These are phyloP conservation scores for Rossbeevera mucosa DNA, from an alignment of 768 basidiomycete species.

Conservation along the genomic window DNA sequence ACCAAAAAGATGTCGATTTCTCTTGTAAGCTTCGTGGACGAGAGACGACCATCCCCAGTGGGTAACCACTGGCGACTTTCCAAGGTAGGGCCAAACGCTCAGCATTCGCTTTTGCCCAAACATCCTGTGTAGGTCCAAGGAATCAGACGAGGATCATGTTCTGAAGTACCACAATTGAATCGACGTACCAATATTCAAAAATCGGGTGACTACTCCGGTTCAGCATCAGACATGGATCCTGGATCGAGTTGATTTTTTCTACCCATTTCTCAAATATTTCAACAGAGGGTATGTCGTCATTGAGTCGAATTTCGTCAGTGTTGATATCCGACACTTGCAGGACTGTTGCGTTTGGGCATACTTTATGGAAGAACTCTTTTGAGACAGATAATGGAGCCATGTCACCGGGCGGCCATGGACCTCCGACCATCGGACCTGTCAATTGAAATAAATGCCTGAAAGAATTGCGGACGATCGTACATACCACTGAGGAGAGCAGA, in stretches of 20 bases:
- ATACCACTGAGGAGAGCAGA: slow-evolving; percentile 37
- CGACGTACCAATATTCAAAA: slow-evolving; percentile 38
- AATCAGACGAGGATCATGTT: neutral
- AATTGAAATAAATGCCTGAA: neutral
- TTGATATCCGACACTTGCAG: slow-evolving; percentile 30
- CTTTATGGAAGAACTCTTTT: slow-evolving; percentile 34
- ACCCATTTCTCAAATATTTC: slow-evolving; percentile 38
- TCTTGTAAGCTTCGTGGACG: slow-evolving; percentile 29
- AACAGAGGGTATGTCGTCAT: slow-evolving; percentile 20
- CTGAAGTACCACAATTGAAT: neutral
- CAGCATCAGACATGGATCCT: slow-evolving; percentile 40
- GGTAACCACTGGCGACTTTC: slow-evolving; percentile 32
- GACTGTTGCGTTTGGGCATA: slow-evolving; percentile 37
- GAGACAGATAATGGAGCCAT: slow-evolving; percentile 33
- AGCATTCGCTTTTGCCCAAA: slow-evolving; percentile 33
- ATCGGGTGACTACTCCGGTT: slow-evolving; percentile 22
- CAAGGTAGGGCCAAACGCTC: slow-evolving; percentile 33
- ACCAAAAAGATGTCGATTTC: slow-evolving; percentile 29
- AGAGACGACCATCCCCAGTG: slow-evolving; percentile 38
- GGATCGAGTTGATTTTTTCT: slow-evolving; percentile 29
- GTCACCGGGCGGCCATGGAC: slow-evolving; percentile 31
- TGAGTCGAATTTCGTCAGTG: slow-evolving; percentile 27
- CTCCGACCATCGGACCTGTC: slow-evolving; percentile 42
- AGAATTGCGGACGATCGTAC: slow-evolving; percentile 11
- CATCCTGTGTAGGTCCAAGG: slow-evolving; percentile 21